Percentiles rank a stretch among this genome's conserved stretches.
Evolutionary conservation across 2,329 filamentous ascomycete species (phyloP).

Genomic region (Westerdykella ornata): DNA sequence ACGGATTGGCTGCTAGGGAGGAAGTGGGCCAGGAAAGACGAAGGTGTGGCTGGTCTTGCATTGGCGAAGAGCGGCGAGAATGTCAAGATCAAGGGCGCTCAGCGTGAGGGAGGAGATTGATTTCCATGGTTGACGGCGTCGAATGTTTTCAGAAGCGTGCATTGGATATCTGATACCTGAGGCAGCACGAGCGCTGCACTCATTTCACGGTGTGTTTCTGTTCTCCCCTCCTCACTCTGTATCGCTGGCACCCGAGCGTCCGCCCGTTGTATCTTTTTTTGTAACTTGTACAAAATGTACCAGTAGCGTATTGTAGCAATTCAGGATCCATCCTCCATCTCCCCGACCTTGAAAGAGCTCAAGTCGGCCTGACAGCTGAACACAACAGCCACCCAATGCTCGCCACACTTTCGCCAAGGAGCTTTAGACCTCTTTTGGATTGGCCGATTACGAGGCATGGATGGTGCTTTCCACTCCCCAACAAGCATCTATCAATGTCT

Average conservation of each 20-base stretch:
- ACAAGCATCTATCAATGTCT: not conserved
- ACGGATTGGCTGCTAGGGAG: slow-evolving; percentile 92
- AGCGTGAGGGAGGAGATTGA: not conserved
- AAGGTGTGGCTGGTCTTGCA: slow-evolving; percentile 41
- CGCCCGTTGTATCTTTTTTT: too few species aligned
- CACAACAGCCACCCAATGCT: slow-evolving; percentile 8
- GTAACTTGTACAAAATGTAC: slow-evolving; percentile 21
- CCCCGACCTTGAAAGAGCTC: too few species aligned
- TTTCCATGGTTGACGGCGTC: not conserved
- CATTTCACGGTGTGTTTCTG: not conserved
- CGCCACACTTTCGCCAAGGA: slow-evolving; percentile 1
- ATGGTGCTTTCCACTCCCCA: slow-evolving; percentile 1
- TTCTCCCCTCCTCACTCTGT: not conserved
- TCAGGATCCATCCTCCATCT: too few species aligned
- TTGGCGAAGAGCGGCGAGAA: slow-evolving; percentile 19
- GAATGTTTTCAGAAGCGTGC: too few species aligned
- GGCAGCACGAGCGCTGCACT: not conserved
- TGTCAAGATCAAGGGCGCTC: not conserved
- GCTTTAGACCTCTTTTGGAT: not conserved
- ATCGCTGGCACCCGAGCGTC: too few species aligned
- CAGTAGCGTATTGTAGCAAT: slow-evolving; percentile 1
- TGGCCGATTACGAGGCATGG: not conserved
- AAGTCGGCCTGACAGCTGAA: too few species aligned
- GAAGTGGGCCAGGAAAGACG: slow-evolving; percentile 51
- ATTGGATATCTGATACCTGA: too few species aligned